phyloP scores from a whole-genome alignment of 495 filamentous ascomycete genomes.

The Podospora pseudoanserina region DNA sequence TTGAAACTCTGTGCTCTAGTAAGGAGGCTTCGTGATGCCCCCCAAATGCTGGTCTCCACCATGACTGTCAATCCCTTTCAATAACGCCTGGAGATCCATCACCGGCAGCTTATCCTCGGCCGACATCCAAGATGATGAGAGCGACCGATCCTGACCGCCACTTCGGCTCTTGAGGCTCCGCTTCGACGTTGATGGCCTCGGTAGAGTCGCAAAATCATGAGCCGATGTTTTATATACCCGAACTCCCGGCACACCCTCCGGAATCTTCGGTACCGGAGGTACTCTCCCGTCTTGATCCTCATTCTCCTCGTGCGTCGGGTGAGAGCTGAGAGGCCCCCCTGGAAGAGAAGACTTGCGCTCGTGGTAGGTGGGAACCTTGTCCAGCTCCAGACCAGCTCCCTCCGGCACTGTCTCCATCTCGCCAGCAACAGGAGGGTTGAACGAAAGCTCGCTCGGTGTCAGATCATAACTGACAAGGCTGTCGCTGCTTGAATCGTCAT shows the following conservation, averaged over 20 bases:
- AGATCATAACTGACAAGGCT: slow-evolving; percentile 58
- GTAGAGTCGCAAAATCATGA: slow-evolving; percentile 22
- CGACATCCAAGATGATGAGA: slow-evolving; percentile 31
- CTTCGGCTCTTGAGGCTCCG: slow-evolving; percentile 41
- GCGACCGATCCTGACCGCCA: slow-evolving; percentile 27
- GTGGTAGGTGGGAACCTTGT: slow-evolving; percentile 16
- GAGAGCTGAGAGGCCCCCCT: slow-evolving; percentile 47
- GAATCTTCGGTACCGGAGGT: slow-evolving; percentile 45
- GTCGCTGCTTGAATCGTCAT: slow-evolving; percentile 51
- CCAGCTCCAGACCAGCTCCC: slow-evolving; percentile 18
- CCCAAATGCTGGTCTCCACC: slow-evolving; percentile 39
- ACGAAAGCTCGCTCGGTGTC: slow-evolving; percentile 52
- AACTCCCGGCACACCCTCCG: slow-evolving; percentile 25
- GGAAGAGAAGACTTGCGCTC: slow-evolving; percentile 22
- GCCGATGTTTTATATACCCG: slow-evolving; percentile 19
- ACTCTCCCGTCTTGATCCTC: slow-evolving; percentile 29
- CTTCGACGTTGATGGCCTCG: slow-evolving; percentile 29
- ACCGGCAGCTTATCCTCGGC: slow-evolving; percentile 30
- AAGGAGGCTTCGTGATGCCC: slow-evolving; percentile 43
- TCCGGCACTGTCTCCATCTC: slow-evolving; percentile 13
- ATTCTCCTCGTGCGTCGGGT: slow-evolving; percentile 35
- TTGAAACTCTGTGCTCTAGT: slow-evolving; percentile 22
- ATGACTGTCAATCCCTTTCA: slow-evolving; percentile 47
- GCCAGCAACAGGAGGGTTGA: slow-evolving; percentile 35
- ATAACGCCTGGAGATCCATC: slow-evolving; percentile 45